phyloP scores from a whole-genome alignment of 192 early-diverging fungal species.

The Endogone sp. region DNA sequence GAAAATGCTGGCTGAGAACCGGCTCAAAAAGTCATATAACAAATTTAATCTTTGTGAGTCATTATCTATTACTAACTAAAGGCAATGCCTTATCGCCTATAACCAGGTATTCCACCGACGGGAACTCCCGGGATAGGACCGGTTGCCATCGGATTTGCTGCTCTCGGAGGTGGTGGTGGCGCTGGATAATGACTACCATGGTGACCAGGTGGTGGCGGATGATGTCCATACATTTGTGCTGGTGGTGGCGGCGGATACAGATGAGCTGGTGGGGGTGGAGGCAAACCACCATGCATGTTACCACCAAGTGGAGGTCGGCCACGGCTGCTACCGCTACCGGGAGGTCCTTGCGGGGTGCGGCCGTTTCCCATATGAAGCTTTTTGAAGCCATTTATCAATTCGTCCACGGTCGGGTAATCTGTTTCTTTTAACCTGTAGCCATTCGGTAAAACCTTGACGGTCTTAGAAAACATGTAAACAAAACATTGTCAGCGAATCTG shows the following conservation, averaged over 20 bases:
- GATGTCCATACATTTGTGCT: constrained; percentile 26
- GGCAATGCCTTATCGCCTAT: too few relatives aligned
- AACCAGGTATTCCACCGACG: too few relatives aligned
- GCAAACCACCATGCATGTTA: constrained; percentile 11
- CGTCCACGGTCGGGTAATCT: constrained; percentile 65
- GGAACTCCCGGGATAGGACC: too few relatives aligned
- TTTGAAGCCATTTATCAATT: constrained; percentile 75
- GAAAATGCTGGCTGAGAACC: too few relatives aligned
- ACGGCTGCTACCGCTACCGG: neutral
- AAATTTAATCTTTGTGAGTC: too few relatives aligned
- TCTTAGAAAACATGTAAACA: constrained; percentile 11
- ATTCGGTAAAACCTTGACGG: constrained; percentile 69
- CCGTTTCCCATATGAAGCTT: constrained; percentile 46
- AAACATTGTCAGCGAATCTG: constrained; percentile 5
- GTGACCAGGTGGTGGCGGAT: constrained; percentile 30
- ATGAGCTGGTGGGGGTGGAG: constrained; percentile 22
- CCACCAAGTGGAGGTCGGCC: constrained; percentile 11
- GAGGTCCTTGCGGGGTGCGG: constrained; percentile 20
- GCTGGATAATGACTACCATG: neutral
- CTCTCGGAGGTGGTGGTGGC: too few relatives aligned
- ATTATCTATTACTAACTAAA: too few relatives aligned
- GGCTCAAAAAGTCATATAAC: too few relatives aligned
- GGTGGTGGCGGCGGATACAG: constrained; percentile 26
- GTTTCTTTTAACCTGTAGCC: constrained; percentile 70
- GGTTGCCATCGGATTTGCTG: too few relatives aligned